A percentile compares a stretch with the other conserved stretches of the same genome.
phyloP scores from a whole-genome alignment of 805 yeast species.

The Komagataella pseudopastoris region DNA sequence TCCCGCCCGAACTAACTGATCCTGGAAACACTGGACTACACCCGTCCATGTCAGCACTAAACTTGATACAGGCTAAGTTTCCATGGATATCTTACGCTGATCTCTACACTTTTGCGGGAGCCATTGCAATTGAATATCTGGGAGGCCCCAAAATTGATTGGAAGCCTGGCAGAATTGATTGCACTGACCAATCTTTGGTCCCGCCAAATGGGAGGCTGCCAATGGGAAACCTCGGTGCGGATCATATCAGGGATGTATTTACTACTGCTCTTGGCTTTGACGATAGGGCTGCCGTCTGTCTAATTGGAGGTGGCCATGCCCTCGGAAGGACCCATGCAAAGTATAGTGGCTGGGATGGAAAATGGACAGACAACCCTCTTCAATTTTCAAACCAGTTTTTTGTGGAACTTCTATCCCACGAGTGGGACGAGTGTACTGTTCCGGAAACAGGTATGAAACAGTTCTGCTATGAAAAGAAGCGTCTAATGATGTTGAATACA shows the following conservation, averaged over 20 bases:
- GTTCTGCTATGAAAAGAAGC: constrained; percentile 20
- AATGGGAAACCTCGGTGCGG: constrained; percentile 50
- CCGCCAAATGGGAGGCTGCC: constrained; percentile 68
- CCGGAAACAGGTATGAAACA: constrained; percentile 28
- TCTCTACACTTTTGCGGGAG: constrained; percentile 69
- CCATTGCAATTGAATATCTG: constrained; percentile 62
- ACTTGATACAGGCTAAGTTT: constrained; percentile 39
- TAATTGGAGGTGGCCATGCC: constrained; percentile 68
- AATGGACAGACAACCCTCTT: constrained; percentile 29
- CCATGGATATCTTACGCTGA: constrained; percentile 74
- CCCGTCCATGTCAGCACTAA: constrained; percentile 40
- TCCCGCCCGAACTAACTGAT: constrained; percentile 38
- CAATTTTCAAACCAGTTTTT: constrained; percentile 29
- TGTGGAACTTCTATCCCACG: constrained; percentile 34
- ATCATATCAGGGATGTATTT: constrained; percentile 53
- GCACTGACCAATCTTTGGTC: constrained; percentile 28
- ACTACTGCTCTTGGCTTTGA: constrained; percentile 45
- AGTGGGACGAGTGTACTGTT: constrained; percentile 20
- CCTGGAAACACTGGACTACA: constrained; percentile 53
- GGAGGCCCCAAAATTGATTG: constrained; percentile 71
- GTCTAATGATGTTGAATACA: constrained; percentile 76
- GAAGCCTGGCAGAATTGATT: constrained; percentile 73
- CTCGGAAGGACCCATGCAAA: constrained; percentile 62
- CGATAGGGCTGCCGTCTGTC: constrained; percentile 61
- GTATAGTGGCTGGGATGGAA: constrained; percentile 34